These are phyloP conservation scores for Metschnikowia cerradonensis DNA, from an alignment of 805 yeast genomes.

Conservation along the genomic window DNA sequence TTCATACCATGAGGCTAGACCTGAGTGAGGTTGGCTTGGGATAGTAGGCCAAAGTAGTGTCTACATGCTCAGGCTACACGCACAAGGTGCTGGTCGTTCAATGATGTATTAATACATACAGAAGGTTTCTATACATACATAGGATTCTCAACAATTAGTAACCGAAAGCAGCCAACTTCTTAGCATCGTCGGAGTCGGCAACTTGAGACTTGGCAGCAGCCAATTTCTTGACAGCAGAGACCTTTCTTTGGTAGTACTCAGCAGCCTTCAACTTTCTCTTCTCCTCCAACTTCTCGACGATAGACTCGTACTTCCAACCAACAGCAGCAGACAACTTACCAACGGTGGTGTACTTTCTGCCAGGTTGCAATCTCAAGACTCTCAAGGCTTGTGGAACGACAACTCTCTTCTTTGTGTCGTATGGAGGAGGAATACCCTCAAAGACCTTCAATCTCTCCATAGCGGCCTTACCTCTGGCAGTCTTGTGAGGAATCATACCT, in stretches of 20 bases:
- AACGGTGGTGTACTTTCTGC: constrained; percentile 98
- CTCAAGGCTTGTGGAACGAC: constrained; percentile 99
- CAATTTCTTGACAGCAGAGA: constrained; percentile 90
- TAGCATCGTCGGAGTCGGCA: constrained; percentile 86
- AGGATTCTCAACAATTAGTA: constrained; percentile 55
- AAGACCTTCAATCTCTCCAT: constrained; percentile 98
- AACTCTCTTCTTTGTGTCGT: constrained; percentile 99
- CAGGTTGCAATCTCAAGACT: constrained; percentile 98
- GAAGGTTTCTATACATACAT: constrained; percentile 14
- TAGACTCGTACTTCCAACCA: constrained; percentile 99
- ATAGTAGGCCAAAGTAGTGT: background rate
- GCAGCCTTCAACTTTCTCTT: constrained; percentile 99
- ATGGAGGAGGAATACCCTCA: constrained; percentile 99
- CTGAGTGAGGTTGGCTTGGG: background rate
- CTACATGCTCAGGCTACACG: background rate
- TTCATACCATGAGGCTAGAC: background rate
- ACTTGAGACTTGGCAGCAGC: constrained; percentile 80
- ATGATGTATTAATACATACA: constrained; percentile 17
- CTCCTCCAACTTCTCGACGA: constrained; percentile 96
- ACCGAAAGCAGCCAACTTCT: constrained; percentile 95
- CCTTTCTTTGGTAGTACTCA: constrained; percentile 98
- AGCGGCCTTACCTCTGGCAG: constrained; percentile 99
- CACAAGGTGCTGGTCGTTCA: constrained; percentile 6
- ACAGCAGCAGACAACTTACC: constrained; percentile 95
- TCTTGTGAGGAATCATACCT: constrained; percentile 99